These are phyloP conservation scores for Thoreauomyces humboldtii DNA, from an alignment of 192 early-diverging fungal genomes.

Conservation along the genomic window DNA sequence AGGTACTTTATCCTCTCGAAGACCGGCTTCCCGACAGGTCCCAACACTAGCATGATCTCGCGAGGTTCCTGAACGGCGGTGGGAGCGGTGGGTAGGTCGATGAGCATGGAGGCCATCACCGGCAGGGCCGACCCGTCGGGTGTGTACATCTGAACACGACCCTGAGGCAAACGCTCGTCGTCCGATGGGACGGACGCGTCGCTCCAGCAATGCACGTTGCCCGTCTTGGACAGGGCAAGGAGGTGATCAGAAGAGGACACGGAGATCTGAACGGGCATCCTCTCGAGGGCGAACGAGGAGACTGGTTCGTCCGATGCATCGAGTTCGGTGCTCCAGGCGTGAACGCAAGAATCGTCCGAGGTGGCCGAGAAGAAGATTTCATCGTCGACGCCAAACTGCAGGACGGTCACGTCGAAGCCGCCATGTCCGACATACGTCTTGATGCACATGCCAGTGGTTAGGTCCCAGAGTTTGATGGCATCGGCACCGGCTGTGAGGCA, in stretches of 20 bases:
- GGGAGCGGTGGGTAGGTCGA: too few species aligned
- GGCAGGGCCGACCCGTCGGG: constrained; percentile 19
- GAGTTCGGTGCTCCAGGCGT: too few species aligned
- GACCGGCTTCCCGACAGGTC: constrained; percentile 28
- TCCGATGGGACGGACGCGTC: neutral
- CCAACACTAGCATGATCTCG: constrained; percentile 37
- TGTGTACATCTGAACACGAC: too few species aligned
- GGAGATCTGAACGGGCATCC: constrained; percentile 8
- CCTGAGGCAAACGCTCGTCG: too few species aligned
- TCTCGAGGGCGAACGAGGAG: constrained; percentile 29
- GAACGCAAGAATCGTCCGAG: constrained; percentile 38
- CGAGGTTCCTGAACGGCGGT: too few species aligned
- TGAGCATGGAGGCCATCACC: constrained; percentile 31
- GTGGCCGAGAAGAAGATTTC: constrained; percentile 31
- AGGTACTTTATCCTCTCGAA: constrained; percentile 40
- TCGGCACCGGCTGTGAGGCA: constrained; percentile 19
- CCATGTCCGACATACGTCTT: constrained; percentile 42
- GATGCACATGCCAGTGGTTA: constrained; percentile 1
- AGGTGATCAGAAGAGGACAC: constrained; percentile 30
- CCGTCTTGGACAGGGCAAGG: constrained; percentile 39
- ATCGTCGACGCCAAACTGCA: constrained; percentile 12
- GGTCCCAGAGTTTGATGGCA: constrained; percentile 23
- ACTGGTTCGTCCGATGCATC: too few species aligned
- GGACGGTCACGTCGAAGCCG: constrained; percentile 18
- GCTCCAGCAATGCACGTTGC: constrained; percentile 34